These are phyloP conservation scores for Dictyostelium capitatum DNA, from an alignment of 78 protist genomes.

Conservation along the genomic window DNA sequence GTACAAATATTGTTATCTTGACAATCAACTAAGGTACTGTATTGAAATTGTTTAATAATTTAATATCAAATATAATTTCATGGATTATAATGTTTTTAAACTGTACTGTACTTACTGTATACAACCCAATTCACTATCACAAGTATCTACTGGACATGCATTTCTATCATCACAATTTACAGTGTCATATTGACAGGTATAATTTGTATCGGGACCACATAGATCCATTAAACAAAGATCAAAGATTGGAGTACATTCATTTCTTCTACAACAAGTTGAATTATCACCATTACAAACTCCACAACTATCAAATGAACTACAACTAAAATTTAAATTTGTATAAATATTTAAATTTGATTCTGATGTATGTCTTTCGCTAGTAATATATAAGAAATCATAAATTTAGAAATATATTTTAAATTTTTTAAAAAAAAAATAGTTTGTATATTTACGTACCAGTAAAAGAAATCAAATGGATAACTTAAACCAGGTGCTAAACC, in stretches of 20 bases:
- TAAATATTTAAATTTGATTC: constrained; percentile 8
- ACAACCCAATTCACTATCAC: too few relatives aligned
- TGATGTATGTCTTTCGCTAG: constrained; percentile 35
- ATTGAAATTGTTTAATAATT: too few relatives aligned
- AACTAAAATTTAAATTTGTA: constrained; percentile 15
- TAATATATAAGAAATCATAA: too few relatives aligned
- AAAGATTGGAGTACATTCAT: not conserved
- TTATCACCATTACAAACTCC: not conserved
- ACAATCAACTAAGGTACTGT: too few relatives aligned
- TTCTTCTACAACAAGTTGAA: not conserved
- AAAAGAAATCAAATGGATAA: constrained; percentile 11
- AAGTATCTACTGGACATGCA: too few relatives aligned
- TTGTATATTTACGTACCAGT: too few relatives aligned
- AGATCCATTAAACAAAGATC: not conserved
- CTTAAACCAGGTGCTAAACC: not conserved
- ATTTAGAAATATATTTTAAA: too few relatives aligned
- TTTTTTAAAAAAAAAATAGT: too few relatives aligned
- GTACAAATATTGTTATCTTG: too few relatives aligned
- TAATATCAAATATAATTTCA: too few relatives aligned
- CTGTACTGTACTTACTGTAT: too few relatives aligned
- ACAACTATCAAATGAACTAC: not conserved
- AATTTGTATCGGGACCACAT: not conserved
- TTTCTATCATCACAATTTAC: not conserved
- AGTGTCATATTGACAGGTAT: not conserved
- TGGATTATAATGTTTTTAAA: too few relatives aligned